Conservation (phyloP, 1,284 basidiomycete species). For the Apiotrichum veenhuisii region DNA sequence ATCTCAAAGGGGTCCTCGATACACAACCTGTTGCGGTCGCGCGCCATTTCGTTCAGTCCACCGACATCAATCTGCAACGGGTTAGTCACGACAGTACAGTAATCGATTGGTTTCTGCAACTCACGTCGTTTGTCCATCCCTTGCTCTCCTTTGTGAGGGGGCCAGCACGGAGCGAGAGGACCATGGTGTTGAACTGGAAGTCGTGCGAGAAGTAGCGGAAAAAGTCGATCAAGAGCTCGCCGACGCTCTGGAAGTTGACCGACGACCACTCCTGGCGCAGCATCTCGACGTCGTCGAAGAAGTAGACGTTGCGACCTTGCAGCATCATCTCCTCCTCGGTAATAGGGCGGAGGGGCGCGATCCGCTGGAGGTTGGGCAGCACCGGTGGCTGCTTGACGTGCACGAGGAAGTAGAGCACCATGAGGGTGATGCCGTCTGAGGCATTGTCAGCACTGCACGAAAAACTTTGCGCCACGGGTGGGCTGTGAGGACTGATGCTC, state of each 20-base stretch:
- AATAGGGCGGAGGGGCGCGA: constrained; percentile 78
- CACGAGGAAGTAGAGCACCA: constrained; percentile 94
- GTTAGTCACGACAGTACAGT: constrained; percentile 37
- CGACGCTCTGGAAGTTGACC: constrained; percentile 87
- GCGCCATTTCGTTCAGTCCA: constrained; percentile 60
- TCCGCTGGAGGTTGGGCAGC: constrained; percentile 83
- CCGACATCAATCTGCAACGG: constrained; percentile 50
- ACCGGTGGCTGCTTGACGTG: constrained; percentile 96
- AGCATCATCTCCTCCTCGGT: constrained; percentile 85
- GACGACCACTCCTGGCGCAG: constrained; percentile 88
- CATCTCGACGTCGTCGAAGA: constrained; percentile 92
- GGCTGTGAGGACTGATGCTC: not conserved
- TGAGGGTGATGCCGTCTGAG: constrained; percentile 83
- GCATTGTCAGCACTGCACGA: not conserved
- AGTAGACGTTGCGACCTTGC: constrained; percentile 81
- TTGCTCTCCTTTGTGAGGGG: constrained; percentile 84
- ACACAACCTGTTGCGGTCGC: constrained; percentile 86
- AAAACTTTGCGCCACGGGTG: too few relatives aligned
- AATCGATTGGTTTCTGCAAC: constrained; percentile 38
- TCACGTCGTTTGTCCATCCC: constrained; percentile 88
- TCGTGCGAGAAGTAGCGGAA: constrained; percentile 95
- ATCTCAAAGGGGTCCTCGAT: constrained; percentile 98
- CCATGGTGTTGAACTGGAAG: constrained; percentile 86
- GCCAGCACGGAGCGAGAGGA: constrained; percentile 86
- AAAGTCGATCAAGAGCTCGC: constrained; percentile 96